Base-by-base conservation (phyloP, 805 yeast species). In the Kregervanrija fluxuum region DNA sequence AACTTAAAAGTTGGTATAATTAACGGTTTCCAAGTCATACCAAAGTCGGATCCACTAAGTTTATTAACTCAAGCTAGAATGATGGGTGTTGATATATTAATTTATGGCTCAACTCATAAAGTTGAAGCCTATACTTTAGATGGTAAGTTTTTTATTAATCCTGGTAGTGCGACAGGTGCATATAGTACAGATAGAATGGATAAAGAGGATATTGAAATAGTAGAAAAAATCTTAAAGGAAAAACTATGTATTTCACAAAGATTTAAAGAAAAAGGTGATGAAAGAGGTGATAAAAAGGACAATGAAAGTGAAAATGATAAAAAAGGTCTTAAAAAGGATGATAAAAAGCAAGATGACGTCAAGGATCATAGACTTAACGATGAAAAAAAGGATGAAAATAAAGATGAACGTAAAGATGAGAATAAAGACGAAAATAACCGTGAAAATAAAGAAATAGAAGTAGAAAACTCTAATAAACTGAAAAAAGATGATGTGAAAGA, bases 101-200 rank as follows among this genome's bases (percentile, higher is more conserved):
- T 93, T 11, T 88, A 93, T 85, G 97, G 98, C 11, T 95, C 96
- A 0, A 84, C 95, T 2, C 95, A 88, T 60, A 78, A 80, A 51
- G 95, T 88, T 4, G 98, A 91, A 59, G 96, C 97, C 0, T 91
- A 89, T 57, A 85, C 93, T 9, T 67, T 90, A 46, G 98, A 89
- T 52, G 95, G 95, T 16, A 87, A 86, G 64, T 87, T 90, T 61
- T 93, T 93, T 57, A 75, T 93, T n/a, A 91, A 87, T 61, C 98
- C 99, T 0, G 99, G 99, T 0, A 84, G 95, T 59, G 95, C 95
- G 36, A 90, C 97, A 0, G 99, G 99, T 22, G 96, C 97, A 0
- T 79, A 75, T 52, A 74, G 75, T 37, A 74, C 85, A 31, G 82
- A 80, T 55, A 78, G 80, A 66, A 80, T 80, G 46, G 71, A 69